Evolutionary conservation across 2,329 filamentous ascomycete species (phyloP).

Genomic region (Epichloe gansuensis): DNA sequence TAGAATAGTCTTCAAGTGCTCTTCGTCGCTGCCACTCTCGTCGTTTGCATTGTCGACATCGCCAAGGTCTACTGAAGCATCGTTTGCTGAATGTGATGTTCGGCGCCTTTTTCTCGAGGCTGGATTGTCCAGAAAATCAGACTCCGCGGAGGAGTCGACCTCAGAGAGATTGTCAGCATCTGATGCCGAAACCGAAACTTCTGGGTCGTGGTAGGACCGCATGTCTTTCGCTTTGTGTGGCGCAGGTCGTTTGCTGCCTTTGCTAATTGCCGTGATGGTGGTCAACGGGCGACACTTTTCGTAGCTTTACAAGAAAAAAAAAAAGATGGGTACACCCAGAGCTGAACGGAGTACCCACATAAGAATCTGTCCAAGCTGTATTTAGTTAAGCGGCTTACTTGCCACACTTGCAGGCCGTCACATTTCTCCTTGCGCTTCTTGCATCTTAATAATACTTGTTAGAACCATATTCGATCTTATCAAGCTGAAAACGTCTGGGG

Average conservation of each 20-base stretch:
- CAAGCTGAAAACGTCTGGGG: too few relatives aligned
- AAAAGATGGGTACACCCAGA: not conserved
- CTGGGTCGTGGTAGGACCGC: not conserved
- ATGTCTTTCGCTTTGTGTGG: not conserved
- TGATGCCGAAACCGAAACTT: not conserved
- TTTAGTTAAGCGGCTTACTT: too few relatives aligned
- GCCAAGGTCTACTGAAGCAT: conserved; percentile 11
- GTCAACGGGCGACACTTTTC: not conserved
- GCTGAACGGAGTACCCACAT: too few relatives aligned
- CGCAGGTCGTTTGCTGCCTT: not conserved
- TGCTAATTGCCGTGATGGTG: not conserved
- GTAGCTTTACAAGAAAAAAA: not conserved
- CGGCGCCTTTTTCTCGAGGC: conserved; percentile 34
- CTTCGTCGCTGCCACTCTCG: conserved; percentile 19
- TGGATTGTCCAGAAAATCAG: conserved; percentile 35
- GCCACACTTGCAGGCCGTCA: too few relatives aligned
- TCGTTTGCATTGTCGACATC: conserved; percentile 16
- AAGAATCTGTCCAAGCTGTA: too few relatives aligned
- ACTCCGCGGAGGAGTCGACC: conserved; percentile 25
- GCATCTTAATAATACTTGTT: too few relatives aligned
- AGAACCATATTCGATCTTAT: too few relatives aligned
- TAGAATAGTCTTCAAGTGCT: conserved; percentile 21
- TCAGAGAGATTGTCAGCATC: conserved; percentile 4
- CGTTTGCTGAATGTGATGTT: conserved; percentile 19
- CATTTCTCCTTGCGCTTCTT: too few relatives aligned